These are phyloP conservation scores for Protea cynaroides DNA, from an alignment of 164 flowering plant genomes.

Conservation along the genomic window DNA sequence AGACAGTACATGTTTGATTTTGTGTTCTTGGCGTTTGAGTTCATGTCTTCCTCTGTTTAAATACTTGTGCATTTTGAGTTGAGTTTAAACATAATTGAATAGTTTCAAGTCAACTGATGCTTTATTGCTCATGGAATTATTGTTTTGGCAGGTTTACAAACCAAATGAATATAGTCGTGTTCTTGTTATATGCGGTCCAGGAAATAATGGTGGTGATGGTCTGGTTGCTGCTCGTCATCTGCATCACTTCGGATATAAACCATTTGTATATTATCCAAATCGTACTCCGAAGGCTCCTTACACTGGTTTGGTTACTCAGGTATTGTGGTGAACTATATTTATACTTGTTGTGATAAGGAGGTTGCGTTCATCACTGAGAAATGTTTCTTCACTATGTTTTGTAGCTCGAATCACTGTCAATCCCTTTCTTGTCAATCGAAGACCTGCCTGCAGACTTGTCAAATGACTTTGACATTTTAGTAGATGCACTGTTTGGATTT, in stretches of 20 bases:
- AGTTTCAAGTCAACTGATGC: too few species aligned
- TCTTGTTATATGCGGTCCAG: conserved; percentile 93
- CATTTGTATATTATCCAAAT: conserved; percentile 78
- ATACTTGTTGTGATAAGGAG: not conserved
- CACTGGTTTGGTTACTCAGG: conserved; percentile 85
- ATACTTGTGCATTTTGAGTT: too few species aligned
- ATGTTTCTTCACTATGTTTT: conserved; percentile 25
- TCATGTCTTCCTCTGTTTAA: too few species aligned
- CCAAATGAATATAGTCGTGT: conserved; percentile 59
- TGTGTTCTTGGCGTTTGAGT: not conserved
- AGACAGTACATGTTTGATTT: not conserved
- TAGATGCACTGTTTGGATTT: conserved; percentile 97
- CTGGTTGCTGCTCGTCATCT: conserved; percentile 97
- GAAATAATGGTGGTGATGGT: conserved; percentile 98
- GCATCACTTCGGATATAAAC: conserved; percentile 89
- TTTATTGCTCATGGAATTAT: not conserved
- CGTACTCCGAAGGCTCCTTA: conserved; percentile 80
- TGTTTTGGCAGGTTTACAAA: conserved; percentile 59
- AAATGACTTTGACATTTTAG: conserved; percentile 64
- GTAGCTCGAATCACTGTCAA: conserved; percentile 80
- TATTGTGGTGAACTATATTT: conserved; percentile 14
- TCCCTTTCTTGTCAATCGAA: conserved; percentile 80
- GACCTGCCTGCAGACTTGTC: conserved; percentile 77
- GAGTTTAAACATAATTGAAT: too few species aligned
- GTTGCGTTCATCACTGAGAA: not conserved